Base-by-base conservation (phyloP, 2,329 filamentous ascomycete genomes). In the Periconia sp. region DNA sequence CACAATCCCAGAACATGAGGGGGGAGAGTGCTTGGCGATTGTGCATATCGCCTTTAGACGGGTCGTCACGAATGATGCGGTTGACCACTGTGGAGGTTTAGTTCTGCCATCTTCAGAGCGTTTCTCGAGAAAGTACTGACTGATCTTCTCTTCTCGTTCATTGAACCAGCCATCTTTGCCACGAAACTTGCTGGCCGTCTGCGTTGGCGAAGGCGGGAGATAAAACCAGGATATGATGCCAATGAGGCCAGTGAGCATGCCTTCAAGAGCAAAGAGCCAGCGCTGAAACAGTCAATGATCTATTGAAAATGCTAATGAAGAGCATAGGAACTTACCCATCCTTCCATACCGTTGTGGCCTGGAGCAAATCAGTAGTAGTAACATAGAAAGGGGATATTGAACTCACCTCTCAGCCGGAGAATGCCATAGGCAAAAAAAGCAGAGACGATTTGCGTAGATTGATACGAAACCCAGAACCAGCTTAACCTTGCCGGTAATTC, bases 401-500 rank as follows among this genome's bases (percentile, higher is more conserved):
- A n/a, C n/a, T n/a, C n/a, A n/a, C n/a, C n/a, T 13, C 65, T 56
- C 32, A 82, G 63, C 36, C 77, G 76, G 1, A 84, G 59, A 19
- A 84, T 75, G 0, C 78, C 80, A 30, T 75, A 81, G 1, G 80
- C 80, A 5, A 82, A 62, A 50, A 84, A 82, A 1, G 82, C 79
- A 0, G 80, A 75, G 3, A 78, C 54, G 22, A 85, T 81, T 28
- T 79, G 74, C 0, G 79, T 79, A 0, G 74, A 74, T 43, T 79
- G 79, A 10, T 86, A 82, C 0, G 85, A 78, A 0, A 83, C 82
- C 87, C 87, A 91, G 70, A 90, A 90, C 57, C 77, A 82, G 53
- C 82, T 81, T 13, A 91, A 70, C 1, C 88, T 79, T 9, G 80
- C 78, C 0, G 87, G 85, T 0, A 92, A 73, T 62, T 91, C 88